Evolutionary conservation across 2,329 filamentous ascomycete genomes (phyloP), one percentile per base, ranked within the genome.

Genomic region (Neonectria punicea): DNA sequence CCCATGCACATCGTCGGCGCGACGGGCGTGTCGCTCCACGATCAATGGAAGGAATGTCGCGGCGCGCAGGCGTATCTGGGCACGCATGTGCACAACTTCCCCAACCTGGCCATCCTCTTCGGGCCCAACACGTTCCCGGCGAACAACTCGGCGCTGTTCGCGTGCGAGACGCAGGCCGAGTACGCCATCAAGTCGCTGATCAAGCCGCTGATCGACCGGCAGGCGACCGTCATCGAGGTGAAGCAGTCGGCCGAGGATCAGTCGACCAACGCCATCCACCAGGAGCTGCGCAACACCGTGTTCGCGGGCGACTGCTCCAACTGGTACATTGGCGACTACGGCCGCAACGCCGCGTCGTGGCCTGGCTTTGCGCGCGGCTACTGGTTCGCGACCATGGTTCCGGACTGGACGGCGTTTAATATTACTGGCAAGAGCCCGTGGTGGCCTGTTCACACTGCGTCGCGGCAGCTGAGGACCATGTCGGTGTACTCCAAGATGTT

Each of bases 281-380:
- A 57, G 41, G 56, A 68, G 44, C 57, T 70, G 39, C 25, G 41
- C 14, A 67, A 44, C 41, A 70, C 61, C 7, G 68, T 70, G 1
- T 69, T 70, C 30, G 58, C 67, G 13, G 66, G 58, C 16, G 65
- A 67, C 54, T 70, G 68, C 57, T 67, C 67, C 30, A 70, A 69
- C 58, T 68, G 67, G 67, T 69, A 69, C 49, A 69, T 69, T 51
- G 67, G 67, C 7, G 32, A 67, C 43, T 67, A 55, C 34, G 67
- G 67, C n/a, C 67, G 67, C 36, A 69, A 69, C 36, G 65, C 77
- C 0, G 79, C 79, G 1, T 78, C 76, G 4, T 80, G 78, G 77
- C 79, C 78, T 1, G 74, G 74, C 4, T 66, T 74, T 41, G 77
- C 77, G 10, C 66, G 63, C 8, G 68, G 67, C 4, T 79, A 73